Conservation (phyloP, 768 basidiomycete genomes). For the Chalciporus sphaerocephalus region DNA sequence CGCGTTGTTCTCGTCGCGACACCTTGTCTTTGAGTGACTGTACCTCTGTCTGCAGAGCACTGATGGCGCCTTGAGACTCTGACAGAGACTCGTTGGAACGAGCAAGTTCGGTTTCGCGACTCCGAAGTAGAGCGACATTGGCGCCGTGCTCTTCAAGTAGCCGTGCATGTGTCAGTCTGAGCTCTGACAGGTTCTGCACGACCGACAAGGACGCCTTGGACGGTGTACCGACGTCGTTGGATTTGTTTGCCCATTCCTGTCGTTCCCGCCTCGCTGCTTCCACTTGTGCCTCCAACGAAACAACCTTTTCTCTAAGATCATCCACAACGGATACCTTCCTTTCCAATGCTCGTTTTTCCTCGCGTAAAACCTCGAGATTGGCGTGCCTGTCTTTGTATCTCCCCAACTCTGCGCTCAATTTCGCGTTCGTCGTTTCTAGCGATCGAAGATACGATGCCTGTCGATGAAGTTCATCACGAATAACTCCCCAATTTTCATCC, state of each 20-base stretch:
- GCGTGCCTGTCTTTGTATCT: constrained; percentile 51
- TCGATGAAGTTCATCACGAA: constrained; percentile 64
- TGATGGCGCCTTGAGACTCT: constrained; percentile 34
- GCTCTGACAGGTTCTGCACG: constrained; percentile 53
- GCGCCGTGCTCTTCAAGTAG: constrained; percentile 67
- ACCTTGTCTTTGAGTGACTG: constrained; percentile 37
- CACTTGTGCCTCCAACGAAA: constrained; percentile 58
- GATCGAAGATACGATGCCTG: constrained; percentile 58
- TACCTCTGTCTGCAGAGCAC: constrained; percentile 34
- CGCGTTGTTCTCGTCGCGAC: constrained; percentile 35
- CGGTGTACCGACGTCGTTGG: constrained; percentile 32
- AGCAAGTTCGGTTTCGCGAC: constrained; percentile 49
- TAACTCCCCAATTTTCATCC: constrained; percentile 56
- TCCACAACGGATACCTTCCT: constrained; percentile 47
- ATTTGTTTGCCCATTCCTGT: constrained; percentile 49
- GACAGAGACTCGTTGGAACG: constrained; percentile 35
- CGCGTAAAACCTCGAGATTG: constrained; percentile 64
- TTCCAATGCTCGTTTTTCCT: constrained; percentile 68
- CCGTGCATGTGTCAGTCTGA: constrained; percentile 59
- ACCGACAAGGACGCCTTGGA: constrained; percentile 49
- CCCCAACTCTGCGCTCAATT: constrained; percentile 49
- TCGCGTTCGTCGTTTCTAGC: constrained; percentile 57
- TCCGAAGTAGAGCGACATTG: constrained; percentile 47
- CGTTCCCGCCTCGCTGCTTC: constrained; percentile 55
- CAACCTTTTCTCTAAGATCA: constrained; percentile 51